These are phyloP conservation scores for Torulaspora franciscae DNA, from an alignment of 805 yeast species.

Conservation along the genomic window DNA sequence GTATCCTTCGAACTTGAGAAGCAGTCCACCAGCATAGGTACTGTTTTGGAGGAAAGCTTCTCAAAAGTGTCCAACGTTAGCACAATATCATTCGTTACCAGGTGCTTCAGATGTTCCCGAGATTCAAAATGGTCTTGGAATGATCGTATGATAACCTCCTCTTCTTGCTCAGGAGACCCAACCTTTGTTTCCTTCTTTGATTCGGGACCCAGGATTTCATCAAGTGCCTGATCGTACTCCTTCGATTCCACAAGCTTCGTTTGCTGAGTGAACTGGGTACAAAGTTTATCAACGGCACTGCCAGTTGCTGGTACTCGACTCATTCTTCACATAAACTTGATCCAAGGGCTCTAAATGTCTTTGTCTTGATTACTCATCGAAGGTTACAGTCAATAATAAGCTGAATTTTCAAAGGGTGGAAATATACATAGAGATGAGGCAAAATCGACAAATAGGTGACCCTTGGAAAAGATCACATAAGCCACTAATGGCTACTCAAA, in stretches of 20 bases:
- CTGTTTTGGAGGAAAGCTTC: conserved; percentile 16
- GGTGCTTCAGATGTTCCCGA: conserved; percentile 14
- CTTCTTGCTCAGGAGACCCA: conserved; percentile 14
- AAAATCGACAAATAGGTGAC: not conserved
- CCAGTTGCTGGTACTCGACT: not conserved
- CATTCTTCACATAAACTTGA: not conserved
- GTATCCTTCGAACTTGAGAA: conserved; percentile 20
- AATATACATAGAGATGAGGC: not conserved
- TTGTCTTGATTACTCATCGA: not conserved
- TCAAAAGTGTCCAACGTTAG: conserved; percentile 24
- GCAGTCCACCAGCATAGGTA: conserved; percentile 23
- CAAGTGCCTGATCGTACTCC: conserved; percentile 20
- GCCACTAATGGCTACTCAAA: not conserved
- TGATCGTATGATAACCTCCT: conserved; percentile 23
- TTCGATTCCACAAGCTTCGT: conserved; percentile 13
- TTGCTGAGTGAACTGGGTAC: conserved; percentile 16
- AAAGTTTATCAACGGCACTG: conserved; percentile 13
- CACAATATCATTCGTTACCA: conserved; percentile 16
- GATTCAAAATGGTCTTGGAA: conserved; percentile 30
- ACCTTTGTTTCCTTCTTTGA: not conserved
- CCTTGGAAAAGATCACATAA: not conserved
- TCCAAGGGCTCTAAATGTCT: not conserved
- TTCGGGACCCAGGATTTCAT: conserved; percentile 14
- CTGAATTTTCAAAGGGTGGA: not conserved
- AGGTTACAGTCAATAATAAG: not conserved